Evolutionary conservation across 164 flowering plant genomes (phyloP).

Genomic region (Liriodendron chinense): DNA sequence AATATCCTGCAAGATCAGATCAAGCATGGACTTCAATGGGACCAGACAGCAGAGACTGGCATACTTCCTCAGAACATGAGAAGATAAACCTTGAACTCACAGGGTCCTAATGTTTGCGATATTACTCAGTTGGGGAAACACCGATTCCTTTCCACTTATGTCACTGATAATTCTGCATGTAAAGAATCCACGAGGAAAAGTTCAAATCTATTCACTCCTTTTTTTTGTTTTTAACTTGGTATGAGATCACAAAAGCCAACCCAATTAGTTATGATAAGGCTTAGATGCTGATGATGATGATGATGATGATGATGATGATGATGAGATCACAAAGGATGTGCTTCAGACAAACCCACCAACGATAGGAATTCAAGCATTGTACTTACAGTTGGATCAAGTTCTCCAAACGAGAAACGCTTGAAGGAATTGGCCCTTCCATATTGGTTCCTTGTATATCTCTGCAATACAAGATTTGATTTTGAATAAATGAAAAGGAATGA

Average conservation of each 20-base stretch:
- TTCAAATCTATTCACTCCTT: neutral
- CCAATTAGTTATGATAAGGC: neutral
- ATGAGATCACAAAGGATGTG: neutral
- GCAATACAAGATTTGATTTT: conserved; percentile 7
- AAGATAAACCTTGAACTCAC: conserved; percentile 34
- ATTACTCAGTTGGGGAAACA: conserved; percentile 45
- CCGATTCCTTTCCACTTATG: conserved; percentile 36
- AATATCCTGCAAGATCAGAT: conserved; percentile 45
- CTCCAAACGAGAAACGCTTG: neutral
- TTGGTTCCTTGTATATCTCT: conserved; percentile 68
- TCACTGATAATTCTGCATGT: conserved; percentile 68
- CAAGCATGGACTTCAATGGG: neutral
- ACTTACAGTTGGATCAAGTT: conserved; percentile 9
- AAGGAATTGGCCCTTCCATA: conserved; percentile 15
- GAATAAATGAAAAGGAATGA: too few species aligned
- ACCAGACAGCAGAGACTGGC: neutral
- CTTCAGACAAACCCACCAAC: neutral
- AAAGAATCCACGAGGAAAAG: neutral
- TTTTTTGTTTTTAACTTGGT: neutral
- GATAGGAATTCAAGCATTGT: conserved; percentile 1
- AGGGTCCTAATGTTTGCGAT: conserved; percentile 32
- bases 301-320: too few species aligned
- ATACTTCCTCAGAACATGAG: neutral
- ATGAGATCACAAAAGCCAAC: neutral
- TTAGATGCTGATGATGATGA: neutral